A percentile compares a stretch with the other conserved stretches of the same genome.
phyloP scores from a whole-genome alignment of 2,329 filamentous ascomycete species.

The Botryosphaeria dothidea region DNA sequence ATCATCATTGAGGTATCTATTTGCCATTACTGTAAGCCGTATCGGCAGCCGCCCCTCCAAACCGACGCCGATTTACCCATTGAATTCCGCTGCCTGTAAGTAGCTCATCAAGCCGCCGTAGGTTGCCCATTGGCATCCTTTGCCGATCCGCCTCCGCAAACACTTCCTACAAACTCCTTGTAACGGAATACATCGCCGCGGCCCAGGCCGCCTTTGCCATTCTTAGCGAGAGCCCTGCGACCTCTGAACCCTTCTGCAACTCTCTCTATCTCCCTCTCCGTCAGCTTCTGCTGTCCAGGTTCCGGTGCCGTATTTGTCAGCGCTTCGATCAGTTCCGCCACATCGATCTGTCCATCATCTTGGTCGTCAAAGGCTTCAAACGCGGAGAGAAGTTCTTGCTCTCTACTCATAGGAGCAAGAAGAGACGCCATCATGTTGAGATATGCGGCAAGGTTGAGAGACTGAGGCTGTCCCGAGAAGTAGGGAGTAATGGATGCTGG shows the following conservation, averaged over 20 bases:
- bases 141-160: conserved; percentile 8
- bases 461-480: conserved; percentile 73
- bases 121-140: conserved; percentile 14
- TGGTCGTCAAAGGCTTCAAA: conserved; percentile 96
- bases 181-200: conserved; percentile 91
- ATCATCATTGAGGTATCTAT: background rate
- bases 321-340: conserved; percentile 78
- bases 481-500: conserved; percentile 73
- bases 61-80: background rate
- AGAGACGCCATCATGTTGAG: conserved; percentile 78
- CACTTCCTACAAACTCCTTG: conserved; percentile 75
- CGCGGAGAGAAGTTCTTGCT: conserved; percentile 79
- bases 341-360: conserved; percentile 88
- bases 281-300: conserved; percentile 59
- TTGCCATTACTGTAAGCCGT: background rate
- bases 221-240: conserved; percentile 76
- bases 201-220: conserved; percentile 45
- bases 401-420: conserved; percentile 72
- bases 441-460: conserved; percentile 82
- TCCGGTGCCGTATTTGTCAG: conserved; percentile 56
- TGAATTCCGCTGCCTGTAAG: background rate
- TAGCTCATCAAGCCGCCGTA: background rate
- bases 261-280: conserved; percentile 76
- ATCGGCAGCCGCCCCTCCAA: background rate
- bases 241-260: conserved; percentile 87